Base-by-base conservation (phyloP, 148 eudicot genomes). In the Salicornia ramosissima region DNA sequence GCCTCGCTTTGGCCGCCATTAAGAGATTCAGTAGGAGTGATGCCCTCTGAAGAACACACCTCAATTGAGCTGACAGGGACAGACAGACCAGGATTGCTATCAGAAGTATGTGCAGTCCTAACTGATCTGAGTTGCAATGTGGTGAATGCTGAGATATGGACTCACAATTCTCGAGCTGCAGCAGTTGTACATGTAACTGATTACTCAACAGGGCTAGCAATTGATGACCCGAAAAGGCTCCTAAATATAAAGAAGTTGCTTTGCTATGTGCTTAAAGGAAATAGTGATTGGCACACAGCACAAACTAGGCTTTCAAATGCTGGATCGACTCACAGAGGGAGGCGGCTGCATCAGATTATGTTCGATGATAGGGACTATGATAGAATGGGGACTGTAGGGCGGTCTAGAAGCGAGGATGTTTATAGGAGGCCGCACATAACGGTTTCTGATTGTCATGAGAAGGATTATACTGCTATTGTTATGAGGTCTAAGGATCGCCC, bases 261-360 rank as follows among this genome's bases (percentile, higher is more conserved):
- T 24, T 75, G 84, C 53, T 83, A 84, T 77, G 87, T 93, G 69
- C 85, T 93, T 28, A 87, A 79, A 59, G 98, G 88, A 73, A 74
- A 83, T 57, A 75, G 77, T 73, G 94, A 85, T 65, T 71, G 77
- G 42, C 83, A 85, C 82, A 74, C 84, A 0, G 94, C 86, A n/a
- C 78, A 84, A 64, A 84, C 73, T 83, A 82, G 83, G n/a, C 83
- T 89, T 75, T 90, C 96, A 2, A 78, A 90, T 28, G 82, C 84
- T 6, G 87, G 83, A 14, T 56, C 61, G 47, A 90, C 83, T 26
- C 98, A 93, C 62, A 77, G 86, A 55, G 91, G 86, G 57, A 88
- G 98, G 77, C 82, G 98, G 70, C 79, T 93, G 18, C 98, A 93
- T 73, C 94, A 93, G 80, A 87, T 93, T 25, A 84, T 93, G 94